These are phyloP conservation scores for Arxiozyma slooffiae DNA, from an alignment of 1,139 yeast species.

Conservation along the genomic window DNA sequence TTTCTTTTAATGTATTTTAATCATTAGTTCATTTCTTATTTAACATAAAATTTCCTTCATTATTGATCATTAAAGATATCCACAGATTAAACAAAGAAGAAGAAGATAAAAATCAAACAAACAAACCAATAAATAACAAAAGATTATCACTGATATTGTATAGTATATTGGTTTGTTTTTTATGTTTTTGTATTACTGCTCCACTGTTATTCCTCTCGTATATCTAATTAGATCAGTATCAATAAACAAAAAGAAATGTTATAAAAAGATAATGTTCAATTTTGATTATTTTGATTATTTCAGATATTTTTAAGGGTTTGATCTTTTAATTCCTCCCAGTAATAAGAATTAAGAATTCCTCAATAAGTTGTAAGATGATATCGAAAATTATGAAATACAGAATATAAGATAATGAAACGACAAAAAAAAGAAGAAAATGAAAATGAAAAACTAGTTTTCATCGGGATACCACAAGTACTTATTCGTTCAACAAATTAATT, in stretches of 20 bases:
- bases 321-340: background rate
- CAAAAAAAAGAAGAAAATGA: too few species aligned
- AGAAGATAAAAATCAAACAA: too few species aligned
- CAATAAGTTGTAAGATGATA: background rate
- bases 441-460: background rate
- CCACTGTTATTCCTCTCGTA: background rate
- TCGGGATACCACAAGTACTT: background rate
- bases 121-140: too few species aligned
- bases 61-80: background rate
- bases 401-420: background rate
- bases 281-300: background rate
- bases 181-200: background rate
- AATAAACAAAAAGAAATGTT: too few species aligned
- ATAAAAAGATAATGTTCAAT: background rate
- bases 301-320: background rate
- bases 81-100: background rate
- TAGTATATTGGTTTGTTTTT: too few species aligned
- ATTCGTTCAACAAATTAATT: background rate
- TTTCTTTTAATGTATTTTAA: too few species aligned
- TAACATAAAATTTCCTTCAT: background rate
- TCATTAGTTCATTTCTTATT: background rate
- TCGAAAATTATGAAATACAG: background rate
- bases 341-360: background rate
- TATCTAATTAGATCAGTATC: background rate
- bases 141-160: background rate